Percentiles rank a stretch among this genome's conserved stretches.
Evolutionary conservation across 352 stramenopile genomes (phyloP).

Genomic region (Phytophthora podocarpi): DNA sequence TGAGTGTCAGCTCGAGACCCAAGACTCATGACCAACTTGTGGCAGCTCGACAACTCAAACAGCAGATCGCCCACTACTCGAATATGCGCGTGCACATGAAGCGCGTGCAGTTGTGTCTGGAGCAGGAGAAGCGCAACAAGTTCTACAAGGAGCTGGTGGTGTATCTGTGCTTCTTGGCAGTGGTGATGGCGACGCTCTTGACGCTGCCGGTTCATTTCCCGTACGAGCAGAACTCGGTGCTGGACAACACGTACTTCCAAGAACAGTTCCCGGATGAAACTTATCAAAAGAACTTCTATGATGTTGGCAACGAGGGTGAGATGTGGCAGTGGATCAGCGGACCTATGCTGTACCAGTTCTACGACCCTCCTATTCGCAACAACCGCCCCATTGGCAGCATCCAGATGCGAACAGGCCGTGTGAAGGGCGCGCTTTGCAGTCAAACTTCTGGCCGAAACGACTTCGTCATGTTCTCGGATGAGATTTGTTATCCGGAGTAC

Average conservation of each 20-base stretch:
- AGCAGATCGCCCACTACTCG: slow-evolving; percentile 72
- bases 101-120: slow-evolving; percentile 76
- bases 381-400: slow-evolving; percentile 66
- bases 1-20: slow-evolving; percentile 17
- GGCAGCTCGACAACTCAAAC: slow-evolving; percentile 45
- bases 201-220: slow-evolving; percentile 75
- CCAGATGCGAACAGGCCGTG: slow-evolving; percentile 63
- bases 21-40: slow-evolving; percentile 48
- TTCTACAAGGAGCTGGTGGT: slow-evolving; percentile 83
- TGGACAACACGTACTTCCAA: slow-evolving; percentile 67
- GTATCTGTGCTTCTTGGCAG: slow-evolving; percentile 70
- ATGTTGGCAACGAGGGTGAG: slow-evolving; percentile 65
- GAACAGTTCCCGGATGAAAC: slow-evolving; percentile 66
- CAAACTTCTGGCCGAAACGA: slow-evolving; percentile 44
- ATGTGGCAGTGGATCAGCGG: slow-evolving; percentile 79
- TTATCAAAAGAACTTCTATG: slow-evolving; percentile 70
- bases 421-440: slow-evolving; percentile 60
- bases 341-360: slow-evolving; percentile 72
- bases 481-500: slow-evolving; percentile 78
- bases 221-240: slow-evolving; percentile 71
- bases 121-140: slow-evolving; percentile 85
- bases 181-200: slow-evolving; percentile 67
- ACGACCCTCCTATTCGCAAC: slow-evolving; percentile 69
- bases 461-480: slow-evolving; percentile 74
- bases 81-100: slow-evolving; percentile 89